Base-by-base conservation (phyloP, 345 rosid genomes). In the Sisymbrium irio region DNA sequence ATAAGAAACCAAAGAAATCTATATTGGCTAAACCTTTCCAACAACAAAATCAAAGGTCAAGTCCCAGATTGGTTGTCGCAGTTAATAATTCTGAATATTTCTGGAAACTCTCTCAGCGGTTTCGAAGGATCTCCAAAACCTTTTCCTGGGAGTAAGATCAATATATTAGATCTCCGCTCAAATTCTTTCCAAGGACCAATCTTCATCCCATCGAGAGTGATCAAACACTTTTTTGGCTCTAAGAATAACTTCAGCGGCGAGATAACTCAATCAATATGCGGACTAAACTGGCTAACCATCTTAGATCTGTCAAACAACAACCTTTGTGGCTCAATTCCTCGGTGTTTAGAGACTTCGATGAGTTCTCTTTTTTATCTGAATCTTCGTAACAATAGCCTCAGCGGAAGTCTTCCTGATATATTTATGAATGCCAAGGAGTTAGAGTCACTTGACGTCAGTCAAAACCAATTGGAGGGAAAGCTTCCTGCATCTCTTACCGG, bases 161-260 rank as follows among this genome's bases (percentile, higher is more conserved):
- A 0, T 59, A 6, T 36, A 30, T 19, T 59, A 19, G 64, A 59
- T 41, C 8, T 41, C n/a, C 22, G 66, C 0, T 62, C 39, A 9
- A 63, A 63, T 10, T 35, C 27, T 63, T 63, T 63, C 40, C 67
- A 63, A 44, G 39, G 54, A 28, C 40, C 35, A 44, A 25, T 63
- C 15, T 45, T 44, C 19, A 39, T 60, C 33, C 65, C 65, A 15
- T 62, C 39, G 3, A 62, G 39, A 44, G 1, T 8, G n/a, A 27
- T 63, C 4, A 5, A 2, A 0, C 44, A n/a, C 27, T 44, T 63
- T 9, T 44, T 63, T 28, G 6, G 15, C 19, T 49, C 57, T 5
- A 28, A 44, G 3, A 44, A 63, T 2, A 63, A 63, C 68, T 63
- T 63, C 41, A 63, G 15, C 0, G 55, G 54, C 6, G 25, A 63